Evolutionary conservation across 192 early-diverging fungal genomes (phyloP), one percentile per base, ranked within the genome.

Genomic region (Coemansia sp.): DNA sequence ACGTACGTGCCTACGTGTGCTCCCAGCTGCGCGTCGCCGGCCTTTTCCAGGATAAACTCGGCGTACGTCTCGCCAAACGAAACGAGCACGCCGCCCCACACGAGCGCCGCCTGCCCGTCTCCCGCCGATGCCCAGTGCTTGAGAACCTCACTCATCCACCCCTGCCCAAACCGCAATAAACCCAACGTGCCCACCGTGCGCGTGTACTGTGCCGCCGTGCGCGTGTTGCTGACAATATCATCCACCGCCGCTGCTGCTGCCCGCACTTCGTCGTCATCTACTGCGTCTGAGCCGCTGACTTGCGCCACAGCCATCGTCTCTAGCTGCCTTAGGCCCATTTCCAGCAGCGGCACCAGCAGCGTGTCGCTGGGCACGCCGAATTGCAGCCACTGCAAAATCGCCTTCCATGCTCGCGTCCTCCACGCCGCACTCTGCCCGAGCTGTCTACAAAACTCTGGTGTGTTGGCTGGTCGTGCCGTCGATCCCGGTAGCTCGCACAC

Each of bases 61-160:
- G 69, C 59, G 58, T 75, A 68, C 13, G 73, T 72, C 63, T 80
- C 78, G 66, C 72, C 78, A 60, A 75, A 80, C 18, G 78, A 68
- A 8, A 75, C 50, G 16, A 70, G 53, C 64, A 69, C 41, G 21
- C 63, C 43, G 33, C 65, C 42, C 78, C 78, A 80, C 38, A 61
- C 62, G 36, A 68, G 25, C 3, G 69, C 78, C 9, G 39, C 41
- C 42, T 74, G 62, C 31, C 58, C 69, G 28, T 65, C 56, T 6
- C 57, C 43, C 42, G 25, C 34, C 23, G 42, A 62, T 18, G 60
- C 60, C 48, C 64, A 59, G 11, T 47, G 60, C 42, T 63, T 62
- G 25, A 78, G 41, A 1, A 64, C 25, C 16, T 62, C 53, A 2
- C 59, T 34, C 20, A 71, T 18, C 78, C 78, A 80, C 13, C 63